Evolutionary conservation across 768 basidiomycete genomes (phyloP).

Genomic region (Suillus fuscotomentosus): DNA sequence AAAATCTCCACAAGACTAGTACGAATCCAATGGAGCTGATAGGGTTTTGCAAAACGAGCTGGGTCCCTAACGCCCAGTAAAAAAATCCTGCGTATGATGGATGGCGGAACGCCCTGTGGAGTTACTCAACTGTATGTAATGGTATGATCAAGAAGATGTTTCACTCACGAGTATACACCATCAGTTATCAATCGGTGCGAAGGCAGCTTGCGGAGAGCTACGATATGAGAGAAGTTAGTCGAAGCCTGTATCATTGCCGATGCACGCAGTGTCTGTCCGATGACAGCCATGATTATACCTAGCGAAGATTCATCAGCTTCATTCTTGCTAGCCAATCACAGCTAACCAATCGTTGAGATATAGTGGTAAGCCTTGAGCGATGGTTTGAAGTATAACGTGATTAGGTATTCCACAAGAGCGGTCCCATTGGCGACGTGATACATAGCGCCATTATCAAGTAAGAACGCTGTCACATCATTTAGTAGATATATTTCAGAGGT

Average conservation of each 20-base stretch:
- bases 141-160: neutral
- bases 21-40: constrained; percentile 66
- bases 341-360: constrained; percentile 58
- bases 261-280: constrained; percentile 81
- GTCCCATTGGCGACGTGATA: constrained; percentile 84
- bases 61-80: constrained; percentile 96
- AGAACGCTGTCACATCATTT: constrained; percentile 61
- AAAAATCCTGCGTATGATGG: constrained; percentile 98
- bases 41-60: constrained; percentile 87
- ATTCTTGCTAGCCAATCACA: neutral
- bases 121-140: constrained; percentile 13
- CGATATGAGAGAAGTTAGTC: constrained; percentile 88
- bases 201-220: constrained; percentile 72
- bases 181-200: constrained; percentile 81
- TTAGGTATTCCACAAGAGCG: constrained; percentile 79
- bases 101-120: constrained; percentile 77
- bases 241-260: constrained; percentile 96
- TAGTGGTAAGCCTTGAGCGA: constrained; percentile 58
- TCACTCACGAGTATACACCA: constrained; percentile 82
- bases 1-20: constrained; percentile 81
- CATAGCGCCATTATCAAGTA: constrained; percentile 83
- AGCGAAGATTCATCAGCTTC: constrained; percentile 5
- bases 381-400: constrained; percentile 68
- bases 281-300: constrained; percentile 66
- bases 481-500: neutral